phyloP scores from a whole-genome alignment of 768 basidiomycete genomes.

The Polyporus arcularius region DNA sequence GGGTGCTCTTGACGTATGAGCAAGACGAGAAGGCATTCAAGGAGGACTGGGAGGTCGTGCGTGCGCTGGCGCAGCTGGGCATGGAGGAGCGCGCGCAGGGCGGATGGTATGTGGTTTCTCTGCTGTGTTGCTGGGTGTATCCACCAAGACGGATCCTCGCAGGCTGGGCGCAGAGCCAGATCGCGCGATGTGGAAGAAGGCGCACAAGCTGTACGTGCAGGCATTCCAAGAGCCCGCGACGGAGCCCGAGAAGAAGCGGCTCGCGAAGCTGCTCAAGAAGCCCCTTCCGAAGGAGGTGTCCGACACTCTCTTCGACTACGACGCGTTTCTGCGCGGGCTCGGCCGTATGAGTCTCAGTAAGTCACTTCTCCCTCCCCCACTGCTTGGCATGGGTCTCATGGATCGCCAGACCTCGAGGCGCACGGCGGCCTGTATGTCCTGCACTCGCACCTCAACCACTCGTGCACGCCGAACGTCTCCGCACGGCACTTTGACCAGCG shows the following conservation, averaged over 20 bases:
- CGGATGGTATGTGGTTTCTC: constrained; percentile 38
- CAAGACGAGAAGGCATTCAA: constrained; percentile 43
- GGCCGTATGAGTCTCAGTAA: constrained; percentile 82
- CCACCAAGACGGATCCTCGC: not conserved
- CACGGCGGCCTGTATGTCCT: constrained; percentile 86
- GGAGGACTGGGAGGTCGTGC: constrained; percentile 56
- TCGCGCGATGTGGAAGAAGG: constrained; percentile 65
- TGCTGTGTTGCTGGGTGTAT: not conserved
- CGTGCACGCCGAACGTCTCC: constrained; percentile 77
- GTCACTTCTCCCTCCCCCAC: constrained; percentile 28
- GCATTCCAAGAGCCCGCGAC: constrained; percentile 64
- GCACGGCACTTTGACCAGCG: constrained; percentile 75
- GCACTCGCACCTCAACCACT: constrained; percentile 88
- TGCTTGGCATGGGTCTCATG: not conserved
- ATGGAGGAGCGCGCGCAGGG: constrained; percentile 66
- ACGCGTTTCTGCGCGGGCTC: constrained; percentile 69
- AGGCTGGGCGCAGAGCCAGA: constrained; percentile 56
- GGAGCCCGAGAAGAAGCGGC: constrained; percentile 54
- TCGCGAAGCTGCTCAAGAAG: constrained; percentile 56
- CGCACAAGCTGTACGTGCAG: constrained; percentile 54
- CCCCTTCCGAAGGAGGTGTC: constrained; percentile 49
- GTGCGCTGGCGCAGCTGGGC: constrained; percentile 69
- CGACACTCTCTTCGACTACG: constrained; percentile 69
- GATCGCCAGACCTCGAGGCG: constrained; percentile 62
- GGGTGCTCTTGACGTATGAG: constrained; percentile 57